phyloP scores from a whole-genome alignment of 192 early-diverging fungal species.

The Coemansia sp. region DNA sequence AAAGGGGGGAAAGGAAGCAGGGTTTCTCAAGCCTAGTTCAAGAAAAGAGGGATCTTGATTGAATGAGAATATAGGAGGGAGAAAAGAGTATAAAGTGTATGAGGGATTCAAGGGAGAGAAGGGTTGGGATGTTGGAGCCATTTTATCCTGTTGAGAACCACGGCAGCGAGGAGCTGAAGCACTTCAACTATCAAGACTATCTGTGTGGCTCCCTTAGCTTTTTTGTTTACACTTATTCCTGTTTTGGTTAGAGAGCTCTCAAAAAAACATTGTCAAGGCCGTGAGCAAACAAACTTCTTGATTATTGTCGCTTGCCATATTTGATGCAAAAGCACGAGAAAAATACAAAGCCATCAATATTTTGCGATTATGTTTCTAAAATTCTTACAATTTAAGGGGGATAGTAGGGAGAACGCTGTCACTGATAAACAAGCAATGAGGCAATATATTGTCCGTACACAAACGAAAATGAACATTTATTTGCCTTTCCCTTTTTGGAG shows the following conservation, averaged over 20 bases:
- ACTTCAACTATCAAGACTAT: neutral
- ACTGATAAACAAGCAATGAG: neutral
- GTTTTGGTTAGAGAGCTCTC: neutral
- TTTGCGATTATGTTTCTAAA: neutral
- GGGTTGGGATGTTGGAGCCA: neutral
- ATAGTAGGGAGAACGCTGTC: neutral
- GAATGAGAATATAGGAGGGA: neutral
- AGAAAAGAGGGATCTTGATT: neutral
- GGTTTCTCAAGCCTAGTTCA: neutral
- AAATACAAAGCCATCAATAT: conserved; percentile 1
- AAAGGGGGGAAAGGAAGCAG: neutral
- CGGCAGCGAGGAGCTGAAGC: neutral
- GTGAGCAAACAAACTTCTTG: neutral
- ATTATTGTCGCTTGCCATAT: neutral
- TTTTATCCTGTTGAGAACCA: neutral
- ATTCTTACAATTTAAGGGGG: neutral
- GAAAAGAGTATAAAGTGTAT: conserved; percentile 2
- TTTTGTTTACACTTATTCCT: neutral
- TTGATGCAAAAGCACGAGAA: neutral
- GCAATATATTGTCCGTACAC: neutral
- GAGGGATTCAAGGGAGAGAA: neutral
- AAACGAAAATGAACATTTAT: conserved; percentile 4
- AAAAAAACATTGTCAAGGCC: neutral
- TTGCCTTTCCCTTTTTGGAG: neutral
- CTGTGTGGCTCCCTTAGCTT: neutral